A percentile compares a stretch with the other conserved stretches of the same genome.
Evolutionary conservation across 2,329 filamentous ascomycete genomes (phyloP).

Genomic region (Dothiorella sarmentorum): DNA sequence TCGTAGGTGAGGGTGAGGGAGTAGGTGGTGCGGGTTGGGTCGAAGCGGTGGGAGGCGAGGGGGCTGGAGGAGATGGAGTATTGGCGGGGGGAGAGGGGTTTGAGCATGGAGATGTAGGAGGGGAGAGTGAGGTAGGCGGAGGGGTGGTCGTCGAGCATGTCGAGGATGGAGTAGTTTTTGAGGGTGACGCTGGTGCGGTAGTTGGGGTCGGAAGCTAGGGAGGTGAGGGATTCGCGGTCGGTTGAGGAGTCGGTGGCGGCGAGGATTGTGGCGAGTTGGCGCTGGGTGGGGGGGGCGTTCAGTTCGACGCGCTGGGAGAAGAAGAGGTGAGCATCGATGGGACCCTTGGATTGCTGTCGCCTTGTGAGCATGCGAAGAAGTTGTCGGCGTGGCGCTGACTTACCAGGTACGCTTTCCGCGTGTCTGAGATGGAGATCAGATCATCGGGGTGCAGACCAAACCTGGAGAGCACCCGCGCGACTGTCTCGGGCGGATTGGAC

Average conservation of each 20-base stretch:
- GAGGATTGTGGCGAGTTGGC: constrained; percentile 21
- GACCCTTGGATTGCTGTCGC: constrained; percentile 8
- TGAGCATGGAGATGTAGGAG: constrained; percentile 64
- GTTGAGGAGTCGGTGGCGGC: constrained; percentile 15
- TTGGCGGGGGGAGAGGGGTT: constrained; percentile 67
- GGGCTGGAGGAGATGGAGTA: constrained; percentile 74
- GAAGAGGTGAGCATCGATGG: constrained; percentile 20
- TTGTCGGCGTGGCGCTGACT: neutral
- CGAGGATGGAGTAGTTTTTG: constrained; percentile 22
- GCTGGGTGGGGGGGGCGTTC: constrained; percentile 21
- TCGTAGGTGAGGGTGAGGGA: constrained; percentile 62
- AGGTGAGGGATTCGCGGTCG: neutral
- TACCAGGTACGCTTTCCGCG: constrained; percentile 20
- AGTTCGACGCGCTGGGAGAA: constrained; percentile 23
- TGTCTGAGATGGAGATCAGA: neutral
- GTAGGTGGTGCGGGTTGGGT: constrained; percentile 27
- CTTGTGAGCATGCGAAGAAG: neutral
- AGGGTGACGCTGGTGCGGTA: constrained; percentile 17
- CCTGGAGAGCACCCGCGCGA: neutral
- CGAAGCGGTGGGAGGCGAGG: constrained; percentile 31
- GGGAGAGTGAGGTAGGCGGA: constrained; percentile 46
- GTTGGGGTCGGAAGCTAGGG: neutral
- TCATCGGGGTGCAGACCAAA: neutral
- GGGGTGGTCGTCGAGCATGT: constrained; percentile 24
- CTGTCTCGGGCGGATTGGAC: neutral